These are phyloP conservation scores for Raphanus hybrid DNA, from an alignment of 441 rosid species.

Conservation along the genomic window DNA sequence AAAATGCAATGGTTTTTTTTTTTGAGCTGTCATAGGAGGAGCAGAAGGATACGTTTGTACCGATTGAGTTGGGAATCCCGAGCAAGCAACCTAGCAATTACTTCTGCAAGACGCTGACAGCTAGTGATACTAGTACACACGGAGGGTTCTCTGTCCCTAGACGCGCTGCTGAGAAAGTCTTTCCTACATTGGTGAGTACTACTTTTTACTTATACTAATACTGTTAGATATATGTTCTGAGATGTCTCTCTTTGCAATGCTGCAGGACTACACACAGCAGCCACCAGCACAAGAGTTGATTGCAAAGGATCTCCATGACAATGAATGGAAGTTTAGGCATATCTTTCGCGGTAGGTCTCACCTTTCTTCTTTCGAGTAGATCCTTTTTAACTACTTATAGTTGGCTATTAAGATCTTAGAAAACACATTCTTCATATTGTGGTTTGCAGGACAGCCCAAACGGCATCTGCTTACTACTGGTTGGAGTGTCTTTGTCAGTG, in stretches of 20 bases:
- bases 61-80: slow-evolving; percentile 64
- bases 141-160: slow-evolving; percentile 89
- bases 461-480: slow-evolving; percentile 87
- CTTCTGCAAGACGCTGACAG: slow-evolving; percentile 78
- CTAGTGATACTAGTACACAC: slow-evolving; percentile 84
- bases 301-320: slow-evolving; percentile 76
- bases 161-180: slow-evolving; percentile 81
- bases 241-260: not conserved
- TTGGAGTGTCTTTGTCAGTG: slow-evolving; percentile 89
- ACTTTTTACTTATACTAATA: not conserved
- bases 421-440: not conserved
- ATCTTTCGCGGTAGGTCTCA: slow-evolving; percentile 62
- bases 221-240: slow-evolving; percentile 10
- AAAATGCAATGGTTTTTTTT: not conserved
- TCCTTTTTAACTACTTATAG: too few species aligned
- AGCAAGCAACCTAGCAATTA: slow-evolving; percentile 80
- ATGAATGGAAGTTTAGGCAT: slow-evolving; percentile 79
- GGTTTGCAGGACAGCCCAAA: slow-evolving; percentile 77
- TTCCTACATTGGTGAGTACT: slow-evolving; percentile 63
- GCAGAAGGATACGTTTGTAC: slow-evolving; percentile 68
- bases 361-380: too few species aligned
- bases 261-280: slow-evolving; percentile 46
- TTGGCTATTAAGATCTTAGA: not conserved
- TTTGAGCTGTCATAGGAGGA: slow-evolving; percentile 52
- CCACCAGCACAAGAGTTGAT: slow-evolving; percentile 71